phyloP scores from a whole-genome alignment of 2,329 filamentous ascomycete species.

The Pyricularia pennisetigena region DNA sequence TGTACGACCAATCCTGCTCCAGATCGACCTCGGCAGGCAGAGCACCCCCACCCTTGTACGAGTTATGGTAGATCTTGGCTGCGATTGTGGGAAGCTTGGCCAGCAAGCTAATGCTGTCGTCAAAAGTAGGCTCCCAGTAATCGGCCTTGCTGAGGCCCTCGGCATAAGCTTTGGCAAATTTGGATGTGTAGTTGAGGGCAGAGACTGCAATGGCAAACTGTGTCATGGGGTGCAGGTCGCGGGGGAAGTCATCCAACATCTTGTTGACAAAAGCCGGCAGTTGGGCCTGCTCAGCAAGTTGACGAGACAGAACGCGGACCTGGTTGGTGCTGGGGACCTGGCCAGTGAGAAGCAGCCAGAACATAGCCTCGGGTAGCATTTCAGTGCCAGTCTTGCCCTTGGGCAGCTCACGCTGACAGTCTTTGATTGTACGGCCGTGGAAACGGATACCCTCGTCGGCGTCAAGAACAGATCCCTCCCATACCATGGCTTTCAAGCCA shows the following conservation, averaged over 20 bases:
- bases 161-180: constrained; percentile 90
- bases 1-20: constrained; percentile 94
- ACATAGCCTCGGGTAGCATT: constrained; percentile 99
- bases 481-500: constrained; percentile 94
- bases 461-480: constrained; percentile 96
- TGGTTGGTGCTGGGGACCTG: constrained; percentile 78
- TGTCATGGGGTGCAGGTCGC: constrained; percentile 93
- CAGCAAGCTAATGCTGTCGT: constrained; percentile 86
- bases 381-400: constrained; percentile 88
- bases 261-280: constrained; percentile 77
- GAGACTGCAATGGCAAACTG: constrained; percentile 93
- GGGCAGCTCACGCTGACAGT: constrained; percentile 87
- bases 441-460: constrained; percentile 96
- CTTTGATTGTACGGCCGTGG: constrained; percentile 95
- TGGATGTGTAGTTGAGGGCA: constrained; percentile 88
- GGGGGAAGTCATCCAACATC: constrained; percentile 85
- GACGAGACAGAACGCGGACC: constrained; percentile 70
- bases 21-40: constrained; percentile 69
- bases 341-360: constrained; percentile 94
- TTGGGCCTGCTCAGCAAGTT: constrained; percentile 77
- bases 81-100: constrained; percentile 96
- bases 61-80: constrained; percentile 94
- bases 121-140: constrained; percentile 98
- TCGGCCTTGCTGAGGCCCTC: constrained; percentile 86
- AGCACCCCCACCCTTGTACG: constrained; percentile 65